Evolutionary conservation across 495 filamentous ascomycete species (phyloP).

Genomic region (Lentithecium fluviatile): DNA sequence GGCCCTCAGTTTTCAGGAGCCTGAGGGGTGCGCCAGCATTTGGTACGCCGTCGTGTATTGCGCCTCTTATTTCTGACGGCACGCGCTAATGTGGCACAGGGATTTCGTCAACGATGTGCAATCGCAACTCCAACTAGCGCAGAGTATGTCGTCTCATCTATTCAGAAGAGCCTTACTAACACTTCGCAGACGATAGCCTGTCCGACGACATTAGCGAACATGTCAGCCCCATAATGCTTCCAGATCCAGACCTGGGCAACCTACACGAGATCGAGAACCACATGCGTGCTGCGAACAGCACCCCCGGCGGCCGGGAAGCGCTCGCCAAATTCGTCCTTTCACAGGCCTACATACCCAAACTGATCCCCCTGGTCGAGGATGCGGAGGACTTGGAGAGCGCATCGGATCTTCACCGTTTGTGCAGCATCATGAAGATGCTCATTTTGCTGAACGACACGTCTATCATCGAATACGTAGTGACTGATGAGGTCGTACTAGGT

Average conservation of each 20-base stretch:
- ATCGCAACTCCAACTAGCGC: conserved; percentile 52
- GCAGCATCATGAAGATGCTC: conserved; percentile 96
- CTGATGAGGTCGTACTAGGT: conserved; percentile 82
- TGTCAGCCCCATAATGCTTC: conserved; percentile 69
- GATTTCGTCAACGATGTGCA: conserved; percentile 88
- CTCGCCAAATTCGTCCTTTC: conserved; percentile 80
- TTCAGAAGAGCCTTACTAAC: not conserved
- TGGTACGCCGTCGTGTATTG: conserved; percentile 57
- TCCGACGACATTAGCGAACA: conserved; percentile 81
- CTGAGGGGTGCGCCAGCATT: conserved; percentile 88
- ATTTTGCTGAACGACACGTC: conserved; percentile 90
- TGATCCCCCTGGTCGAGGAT: conserved; percentile 77
- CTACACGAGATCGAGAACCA: conserved; percentile 77
- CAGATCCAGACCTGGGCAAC: conserved; percentile 72
- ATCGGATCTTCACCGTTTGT: conserved; percentile 80
- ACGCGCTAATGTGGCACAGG: conserved; percentile 51
- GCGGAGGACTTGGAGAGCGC: conserved; percentile 91
- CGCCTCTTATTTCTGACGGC: not conserved
- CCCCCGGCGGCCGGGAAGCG: conserved; percentile 77
- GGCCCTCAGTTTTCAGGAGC: conserved; percentile 97
- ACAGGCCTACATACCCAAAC: conserved; percentile 82
- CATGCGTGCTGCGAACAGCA: conserved; percentile 72
- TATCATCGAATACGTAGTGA: conserved; percentile 91
- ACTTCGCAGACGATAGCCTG: conserved; percentile 71
- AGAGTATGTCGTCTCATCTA: conserved; percentile 14